Evolutionary conservation across 177 flowering plant genomes (phyloP), one percentile per base, ranked within the genome.

Genomic region (Vitis hybrid): DNA sequence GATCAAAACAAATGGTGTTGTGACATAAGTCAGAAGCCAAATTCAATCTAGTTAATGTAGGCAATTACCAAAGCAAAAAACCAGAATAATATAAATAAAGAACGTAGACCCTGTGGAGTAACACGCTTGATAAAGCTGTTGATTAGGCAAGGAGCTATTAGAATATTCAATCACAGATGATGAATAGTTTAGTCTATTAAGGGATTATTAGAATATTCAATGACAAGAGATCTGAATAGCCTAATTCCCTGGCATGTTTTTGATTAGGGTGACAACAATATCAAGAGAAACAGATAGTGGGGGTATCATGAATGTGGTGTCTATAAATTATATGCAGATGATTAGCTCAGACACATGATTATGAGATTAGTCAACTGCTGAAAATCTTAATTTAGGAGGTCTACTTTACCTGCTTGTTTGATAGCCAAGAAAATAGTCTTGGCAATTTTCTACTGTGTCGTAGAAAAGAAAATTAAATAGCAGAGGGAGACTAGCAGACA

Each of bases 161-260:
- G 45, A 39, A 39, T 39, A 39, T 39, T 39, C 45, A 5, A 39
- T 5, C 7, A 39, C 45, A 39, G 45, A 39, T 39, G 5, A 16
- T 10, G 11, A 7, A 53, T 53, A 53, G 56, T 53, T 53, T 53
- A 53, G 18, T 5, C 56, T 13, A 53, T 13, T 53, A 53, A 53
- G 56, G 16, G 15, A 15, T 53, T 14, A 60, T 29, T 69, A 60
- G 51, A 53, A 51, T 70, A 70, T 52, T 51, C 11, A n/a, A 70
- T 70, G 48, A 19, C 16, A n/a, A 51, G 51, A 52, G 72, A 70
- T 70, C 13, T 51, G 55, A 56, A 56, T 45, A 70, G 6, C 53
- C 56, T 51, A 57, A 68, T 56, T 55, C 64, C 71, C 69, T 62
- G 68, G 67, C 63, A 73, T 73, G 76, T 73, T 67, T 73, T 56